Conservation (phyloP, 1,284 basidiomycete genomes). For the Grifola frondosa region DNA sequence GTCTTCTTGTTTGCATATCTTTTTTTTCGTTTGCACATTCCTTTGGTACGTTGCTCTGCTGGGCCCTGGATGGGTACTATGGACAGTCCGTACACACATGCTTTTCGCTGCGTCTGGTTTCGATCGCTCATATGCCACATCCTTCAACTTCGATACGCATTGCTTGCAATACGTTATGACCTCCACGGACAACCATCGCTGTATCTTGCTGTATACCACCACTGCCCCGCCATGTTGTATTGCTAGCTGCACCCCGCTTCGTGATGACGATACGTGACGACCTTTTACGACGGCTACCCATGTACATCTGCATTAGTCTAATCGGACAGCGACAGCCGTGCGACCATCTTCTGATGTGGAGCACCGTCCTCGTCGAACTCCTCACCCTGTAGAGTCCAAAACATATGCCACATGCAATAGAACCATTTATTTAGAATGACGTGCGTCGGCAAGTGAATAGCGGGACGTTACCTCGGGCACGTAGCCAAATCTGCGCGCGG, state of each 20-base stretch:
- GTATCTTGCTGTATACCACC: slow-evolving; percentile 34
- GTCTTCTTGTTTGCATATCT: background rate
- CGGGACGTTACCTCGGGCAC: slow-evolving; percentile 50
- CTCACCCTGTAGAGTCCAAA: slow-evolving; percentile 49
- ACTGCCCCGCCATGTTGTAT: slow-evolving; percentile 36
- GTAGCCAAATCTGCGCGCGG: slow-evolving; percentile 78
- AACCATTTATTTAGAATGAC: slow-evolving; percentile 14
- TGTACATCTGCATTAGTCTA: slow-evolving; percentile 19
- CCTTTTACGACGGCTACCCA: slow-evolving; percentile 20
- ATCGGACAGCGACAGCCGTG: slow-evolving; percentile 45
- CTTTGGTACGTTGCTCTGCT: no score
- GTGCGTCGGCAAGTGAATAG: slow-evolving; percentile 9
- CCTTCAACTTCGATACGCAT: no score
- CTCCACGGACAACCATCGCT: slow-evolving; percentile 25
- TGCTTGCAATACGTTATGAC: slow-evolving; percentile 23
- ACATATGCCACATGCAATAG: slow-evolving; percentile 14
- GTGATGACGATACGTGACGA: slow-evolving; percentile 27
- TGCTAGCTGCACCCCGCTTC: slow-evolving; percentile 34
- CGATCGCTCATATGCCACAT: no score
- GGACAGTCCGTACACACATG: no score
- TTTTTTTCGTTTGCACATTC: slow-evolving; percentile 11
- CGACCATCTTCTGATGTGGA: slow-evolving; percentile 77
- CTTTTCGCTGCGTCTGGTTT: no score
- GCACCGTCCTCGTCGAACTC: slow-evolving; percentile 80
- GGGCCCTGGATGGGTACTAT: no score